phyloP scores from a whole-genome alignment of 371 early-diverging fungal genomes.

The Actinomortierella wolfii region DNA sequence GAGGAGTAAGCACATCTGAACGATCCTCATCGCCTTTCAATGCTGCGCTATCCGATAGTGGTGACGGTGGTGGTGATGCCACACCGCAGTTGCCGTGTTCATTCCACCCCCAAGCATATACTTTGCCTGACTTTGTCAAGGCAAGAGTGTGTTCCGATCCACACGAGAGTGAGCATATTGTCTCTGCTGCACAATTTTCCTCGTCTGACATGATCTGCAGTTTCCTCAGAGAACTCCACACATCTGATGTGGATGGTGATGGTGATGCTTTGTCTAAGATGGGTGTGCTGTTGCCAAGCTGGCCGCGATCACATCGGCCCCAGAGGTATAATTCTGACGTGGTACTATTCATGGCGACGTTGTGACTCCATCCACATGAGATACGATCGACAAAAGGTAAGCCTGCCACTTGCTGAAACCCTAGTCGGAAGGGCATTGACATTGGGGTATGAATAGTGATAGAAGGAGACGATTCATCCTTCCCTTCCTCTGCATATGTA shows the following conservation, averaged over 20 bases:
- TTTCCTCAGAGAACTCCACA: not conserved
- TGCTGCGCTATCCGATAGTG: not conserved
- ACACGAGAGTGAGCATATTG: constrained; percentile 56
- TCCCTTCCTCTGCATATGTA: constrained; percentile 3
- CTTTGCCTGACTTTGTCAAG: constrained; percentile 45
- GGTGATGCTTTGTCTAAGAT: constrained; percentile 9
- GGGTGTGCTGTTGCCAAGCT: constrained; percentile 48
- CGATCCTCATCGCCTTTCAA: constrained; percentile 7
- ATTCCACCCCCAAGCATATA: constrained; percentile 90
- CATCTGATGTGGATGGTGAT: constrained; percentile 8
- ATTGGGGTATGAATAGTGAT: too few relatives aligned
- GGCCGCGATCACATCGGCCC: constrained; percentile 79
- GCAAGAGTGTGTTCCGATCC: constrained; percentile 83
- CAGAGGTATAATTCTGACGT: constrained; percentile 45
- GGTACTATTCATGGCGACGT: constrained; percentile 50
- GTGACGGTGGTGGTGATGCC: constrained; percentile 4
- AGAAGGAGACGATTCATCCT: too few relatives aligned
- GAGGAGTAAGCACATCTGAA: constrained; percentile 19
- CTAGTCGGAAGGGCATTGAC: constrained; percentile 18
- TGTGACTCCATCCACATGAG: constrained; percentile 80
- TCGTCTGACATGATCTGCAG: constrained; percentile 1
- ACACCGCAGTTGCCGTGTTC: constrained; percentile 88
- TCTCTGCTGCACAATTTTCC: not conserved
- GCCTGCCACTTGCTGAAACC: constrained; percentile 21
- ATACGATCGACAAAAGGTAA: constrained; percentile 37